Base-by-base conservation (phyloP, 2,329 filamentous ascomycete genomes). In the Epichloe typhina region DNA sequence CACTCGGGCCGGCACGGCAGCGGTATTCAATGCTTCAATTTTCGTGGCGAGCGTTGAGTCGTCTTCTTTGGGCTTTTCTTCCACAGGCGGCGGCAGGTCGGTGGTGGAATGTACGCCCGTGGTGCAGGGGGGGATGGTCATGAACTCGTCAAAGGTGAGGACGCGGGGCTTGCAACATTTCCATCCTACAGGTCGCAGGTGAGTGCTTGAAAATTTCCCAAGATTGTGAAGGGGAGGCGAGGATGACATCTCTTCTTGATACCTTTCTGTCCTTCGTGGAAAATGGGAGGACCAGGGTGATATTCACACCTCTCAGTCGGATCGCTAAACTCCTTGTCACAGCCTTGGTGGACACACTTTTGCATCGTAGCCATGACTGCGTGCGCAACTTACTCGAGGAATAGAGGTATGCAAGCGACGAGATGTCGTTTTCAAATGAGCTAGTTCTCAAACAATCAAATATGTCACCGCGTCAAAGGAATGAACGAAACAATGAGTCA, bases 191-290 rank as follows among this genome's bases (percentile, higher is more conserved):
- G 11, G 12, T 15, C 15, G 26, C 35, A 31, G 26, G 26, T 31
- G 26, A 31, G 26, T 31, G 8, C 8, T 31, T 31, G 26, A 11
- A 31, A 11, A 31, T 31, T 31, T 8, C 8, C 4, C 3, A 31
- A 4, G 3, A 11, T 31, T 9, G 26, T 31, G 26, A 36, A 19
- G 21, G 15, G 15, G 13, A 8, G 5, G 7, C 19, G 17, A 36
- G 8, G 33, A 31, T 5, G 21, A 17, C 39, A 45, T 23, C 23
- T 26, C 44, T 42, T 41, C 12, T 37, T 42, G 47, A 65, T 73
- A 95, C 91, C 93, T 82, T 98, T 97, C 71, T 96, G 91, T 54
- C 93, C 93, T 72, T 98, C 93, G 67, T 97, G 93, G 68, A 98
- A 98, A 65, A 93, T 77, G 44, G 93, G 93, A 56, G 90, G 88